phyloP scores from a whole-genome alignment of 225 moss, liverwort and hornwort genomes.

The Pleurozium schreberi region DNA sequence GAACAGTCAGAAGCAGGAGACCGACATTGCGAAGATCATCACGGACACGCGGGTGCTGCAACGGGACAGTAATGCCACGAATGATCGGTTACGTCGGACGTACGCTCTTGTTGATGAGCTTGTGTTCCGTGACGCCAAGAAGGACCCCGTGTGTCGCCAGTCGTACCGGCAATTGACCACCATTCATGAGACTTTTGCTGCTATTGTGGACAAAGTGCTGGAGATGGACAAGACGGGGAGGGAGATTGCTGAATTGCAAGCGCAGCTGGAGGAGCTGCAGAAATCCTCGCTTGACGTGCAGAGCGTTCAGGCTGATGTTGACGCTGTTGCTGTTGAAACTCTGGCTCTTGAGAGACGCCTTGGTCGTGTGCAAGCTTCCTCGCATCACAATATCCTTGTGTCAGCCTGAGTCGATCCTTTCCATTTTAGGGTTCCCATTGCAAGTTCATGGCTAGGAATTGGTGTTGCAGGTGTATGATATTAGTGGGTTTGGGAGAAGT shows the following conservation, averaged over 20 bases:
- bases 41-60: constrained; percentile 75
- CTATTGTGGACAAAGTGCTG: constrained; percentile 79
- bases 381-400: constrained; percentile 2
- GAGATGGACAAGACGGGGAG: constrained; percentile 95
- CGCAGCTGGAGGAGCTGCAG: constrained; percentile 76
- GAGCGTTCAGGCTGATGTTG: constrained; percentile 80
- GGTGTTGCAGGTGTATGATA: neutral
- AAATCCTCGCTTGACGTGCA: constrained; percentile 66
- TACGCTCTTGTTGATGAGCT: constrained; percentile 89
- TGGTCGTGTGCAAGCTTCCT: constrained; percentile 13
- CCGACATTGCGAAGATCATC: constrained; percentile 83
- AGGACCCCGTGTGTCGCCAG: constrained; percentile 83
- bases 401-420: neutral
- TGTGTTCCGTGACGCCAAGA: constrained; percentile 95
- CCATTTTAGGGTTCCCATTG: too few relatives aligned
- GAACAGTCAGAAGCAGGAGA: constrained; percentile 97
- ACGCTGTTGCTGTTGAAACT: constrained; percentile 71
- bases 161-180: constrained; percentile 72
- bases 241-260: constrained; percentile 86
- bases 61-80: constrained; percentile 77
- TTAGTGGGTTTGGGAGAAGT: neutral
- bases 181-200: constrained; percentile 77
- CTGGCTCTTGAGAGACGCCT: constrained; percentile 58
- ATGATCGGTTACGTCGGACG: constrained; percentile 81
- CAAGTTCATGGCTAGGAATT: neutral